Base-by-base conservation (phyloP, 2,329 filamentous ascomycete genomes). In the Helotiales sp. region DNA sequence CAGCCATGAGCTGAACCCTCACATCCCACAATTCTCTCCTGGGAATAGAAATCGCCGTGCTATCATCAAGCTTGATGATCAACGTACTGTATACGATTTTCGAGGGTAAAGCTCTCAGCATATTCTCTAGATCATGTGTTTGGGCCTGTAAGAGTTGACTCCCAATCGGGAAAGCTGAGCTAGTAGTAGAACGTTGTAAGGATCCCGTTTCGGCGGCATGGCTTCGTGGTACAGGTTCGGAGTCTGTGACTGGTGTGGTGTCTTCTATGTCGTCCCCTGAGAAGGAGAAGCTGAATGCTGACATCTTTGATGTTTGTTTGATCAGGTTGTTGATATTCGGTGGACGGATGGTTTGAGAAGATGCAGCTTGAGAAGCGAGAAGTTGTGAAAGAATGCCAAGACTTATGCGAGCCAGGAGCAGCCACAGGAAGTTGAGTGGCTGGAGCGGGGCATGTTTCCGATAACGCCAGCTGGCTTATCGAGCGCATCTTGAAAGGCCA, bases 11-110 rank as follows among this genome's bases (percentile, higher is more conserved):
- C 81, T 96, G 92, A 43, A 93, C 84, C 37, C 91, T 86, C 45
- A 95, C 89, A 76, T 96, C 92, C 87, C 92, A 95, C 54, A 96
- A 83, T 77, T 94, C 92, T 66, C 92, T 86, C 45, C 92, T 87
- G 0, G 91, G 91, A 7, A 96, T 82, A 43, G 78, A 79, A 10
- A 90, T 76, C 2, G 75, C 79, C 55, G 81, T 79, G 10, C 84
- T 84, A 69, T 86, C 82, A 50, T 90, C 89, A 5, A 90, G 84
- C 22, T 83, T 82, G 60, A 93, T 84, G 7, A 82, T 79, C 20
- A 93, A 79, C 13, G 83, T 84, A 73, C 85, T 83, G 78, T 90
- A 95, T 20, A 90, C 89, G 63, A 96, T 85, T 78, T 92, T 92
- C 64, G 90, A 91, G 0, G 92, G 92, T 54, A 95, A 82, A 64